Conservation (phyloP, 2,329 filamentous ascomycete genomes). For the Blastomyces gilchristii region DNA sequence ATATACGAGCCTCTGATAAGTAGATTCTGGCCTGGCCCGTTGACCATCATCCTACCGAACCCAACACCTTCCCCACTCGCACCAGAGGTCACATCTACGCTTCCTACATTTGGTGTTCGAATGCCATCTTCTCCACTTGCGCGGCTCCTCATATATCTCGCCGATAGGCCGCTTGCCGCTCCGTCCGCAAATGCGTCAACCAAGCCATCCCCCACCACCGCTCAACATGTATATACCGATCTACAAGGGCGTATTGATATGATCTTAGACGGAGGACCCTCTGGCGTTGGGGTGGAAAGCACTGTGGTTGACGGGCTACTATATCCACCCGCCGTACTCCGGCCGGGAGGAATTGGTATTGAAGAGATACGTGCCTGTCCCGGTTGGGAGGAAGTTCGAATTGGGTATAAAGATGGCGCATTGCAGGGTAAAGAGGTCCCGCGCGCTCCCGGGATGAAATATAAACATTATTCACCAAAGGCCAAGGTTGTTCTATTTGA, state of each 20-base stretch:
- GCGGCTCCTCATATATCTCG: slow-evolving; percentile 69
- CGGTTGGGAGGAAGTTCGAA: slow-evolving; percentile 70
- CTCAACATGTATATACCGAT: slow-evolving; percentile 80
- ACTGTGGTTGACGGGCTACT: slow-evolving; percentile 90
- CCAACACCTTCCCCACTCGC: slow-evolving; percentile 61
- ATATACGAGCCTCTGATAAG: slow-evolving; percentile 71
- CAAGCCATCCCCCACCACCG: slow-evolving; percentile 81
- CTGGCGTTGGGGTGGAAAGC: slow-evolving; percentile 84
- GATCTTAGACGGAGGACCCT: slow-evolving; percentile 81
- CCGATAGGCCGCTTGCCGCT: slow-evolving; percentile 70
- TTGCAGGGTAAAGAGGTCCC: slow-evolving; percentile 57
- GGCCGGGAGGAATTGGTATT: slow-evolving; percentile 78
- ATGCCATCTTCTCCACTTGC: slow-evolving; percentile 84
- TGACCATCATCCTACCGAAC: slow-evolving; percentile 81
- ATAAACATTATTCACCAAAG: slow-evolving; percentile 91
- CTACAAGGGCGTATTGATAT: slow-evolving; percentile 70
- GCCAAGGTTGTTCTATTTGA: slow-evolving; percentile 80
- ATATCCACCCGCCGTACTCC: slow-evolving; percentile 66
- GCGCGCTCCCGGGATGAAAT: slow-evolving; percentile 94
- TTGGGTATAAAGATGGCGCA: slow-evolving; percentile 68
- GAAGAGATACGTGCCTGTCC: slow-evolving; percentile 62
- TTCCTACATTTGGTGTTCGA: slow-evolving; percentile 75
- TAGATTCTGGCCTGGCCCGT: slow-evolving; percentile 84
- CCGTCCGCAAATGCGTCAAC: slow-evolving; percentile 94
- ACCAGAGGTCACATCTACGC: slow-evolving; percentile 80